These are phyloP conservation scores for Mortierella sp. DNA, from an alignment of 371 early-diverging fungal genomes.

Conservation along the genomic window DNA sequence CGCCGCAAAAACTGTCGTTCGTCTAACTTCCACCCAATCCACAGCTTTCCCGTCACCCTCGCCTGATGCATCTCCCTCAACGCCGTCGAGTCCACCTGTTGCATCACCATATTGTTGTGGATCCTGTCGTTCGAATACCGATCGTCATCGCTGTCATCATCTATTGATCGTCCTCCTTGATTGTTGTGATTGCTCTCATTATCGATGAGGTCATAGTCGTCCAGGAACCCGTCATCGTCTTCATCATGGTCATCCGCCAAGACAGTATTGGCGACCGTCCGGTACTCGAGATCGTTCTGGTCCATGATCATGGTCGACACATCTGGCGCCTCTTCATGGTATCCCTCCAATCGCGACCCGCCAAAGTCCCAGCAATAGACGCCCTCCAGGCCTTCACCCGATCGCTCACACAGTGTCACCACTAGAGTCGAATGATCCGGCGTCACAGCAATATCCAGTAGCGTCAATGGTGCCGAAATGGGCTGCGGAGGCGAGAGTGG, in stretches of 20 bases:
- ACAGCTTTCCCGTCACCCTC: constrained; percentile 46
- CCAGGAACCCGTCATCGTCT: constrained; percentile 3
- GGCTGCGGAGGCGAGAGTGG: constrained; percentile 14
- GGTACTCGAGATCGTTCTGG: constrained; percentile 20
- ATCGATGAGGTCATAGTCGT: constrained; percentile 8
- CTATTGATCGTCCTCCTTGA: background rate
- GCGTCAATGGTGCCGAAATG: constrained; percentile 31
- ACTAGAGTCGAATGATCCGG: constrained; percentile 45
- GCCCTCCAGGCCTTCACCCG: constrained; percentile 40
- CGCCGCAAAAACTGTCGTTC: constrained; percentile 20
- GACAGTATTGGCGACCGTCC: background rate
- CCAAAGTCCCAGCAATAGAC: constrained; percentile 53
- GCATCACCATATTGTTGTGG: constrained; percentile 49
- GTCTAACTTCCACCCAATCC: constrained; percentile 45
- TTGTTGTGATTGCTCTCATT: background rate
- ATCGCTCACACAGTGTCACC: constrained; percentile 41
- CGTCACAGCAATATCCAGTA: constrained; percentile 42
- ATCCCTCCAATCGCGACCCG: constrained; percentile 36
- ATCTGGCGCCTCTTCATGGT: constrained; percentile 29
- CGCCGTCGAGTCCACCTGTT: constrained; percentile 40
- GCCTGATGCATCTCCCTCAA: constrained; percentile 35
- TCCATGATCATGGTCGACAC: constrained; percentile 22
- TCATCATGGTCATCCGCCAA: background rate
- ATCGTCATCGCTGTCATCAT: background rate
- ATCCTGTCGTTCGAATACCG: constrained; percentile 4